These are phyloP conservation scores for Babesia caballi DNA, from an alignment of 169 alveolate species.

Conservation along the genomic window DNA sequence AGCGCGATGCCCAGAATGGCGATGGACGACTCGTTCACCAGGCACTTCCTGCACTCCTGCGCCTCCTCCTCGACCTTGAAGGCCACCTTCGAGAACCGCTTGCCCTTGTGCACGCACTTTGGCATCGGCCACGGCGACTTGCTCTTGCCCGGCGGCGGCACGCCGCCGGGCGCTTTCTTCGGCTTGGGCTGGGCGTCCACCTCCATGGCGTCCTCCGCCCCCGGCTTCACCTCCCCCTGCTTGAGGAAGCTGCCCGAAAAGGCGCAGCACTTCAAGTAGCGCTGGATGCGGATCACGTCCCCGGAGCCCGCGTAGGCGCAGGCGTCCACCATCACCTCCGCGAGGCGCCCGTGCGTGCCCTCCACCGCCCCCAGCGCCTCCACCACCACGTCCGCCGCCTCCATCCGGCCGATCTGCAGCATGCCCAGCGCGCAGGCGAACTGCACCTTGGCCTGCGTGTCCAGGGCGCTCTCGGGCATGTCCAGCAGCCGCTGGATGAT, in stretches of 20 bases:
- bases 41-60: slow-evolving; percentile 66
- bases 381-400: slow-evolving; percentile 86
- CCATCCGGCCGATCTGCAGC: slow-evolving; percentile 87
- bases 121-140: too few species aligned
- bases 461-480: slow-evolving; percentile 34
- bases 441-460: slow-evolving; percentile 33
- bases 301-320: slow-evolving; percentile 98
- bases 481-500: slow-evolving; percentile 89
- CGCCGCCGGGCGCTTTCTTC: neutral
- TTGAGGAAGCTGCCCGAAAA: neutral
- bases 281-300: slow-evolving; percentile 94
- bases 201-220: slow-evolving; percentile 31
- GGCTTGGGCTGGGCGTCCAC: slow-evolving; percentile 33
- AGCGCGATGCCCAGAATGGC: slow-evolving; percentile 92
- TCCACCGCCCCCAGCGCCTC: slow-evolving; percentile 85
- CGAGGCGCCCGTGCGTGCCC: slow-evolving; percentile 68
- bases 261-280: slow-evolving; percentile 83
- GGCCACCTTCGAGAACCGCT: neutral
- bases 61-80: slow-evolving; percentile 37
- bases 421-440: slow-evolving; percentile 84
- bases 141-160: neutral
- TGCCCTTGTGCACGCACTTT: neutral
- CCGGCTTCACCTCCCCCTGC: slow-evolving; percentile 7
- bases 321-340: slow-evolving; percentile 85
- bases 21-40: slow-evolving; percentile 68